Percentiles rank a stretch among this genome's conserved stretches.
These are phyloP conservation scores for Entrophospora sp. DNA, from an alignment of 192 early-diverging fungal genomes.

Conservation along the genomic window DNA sequence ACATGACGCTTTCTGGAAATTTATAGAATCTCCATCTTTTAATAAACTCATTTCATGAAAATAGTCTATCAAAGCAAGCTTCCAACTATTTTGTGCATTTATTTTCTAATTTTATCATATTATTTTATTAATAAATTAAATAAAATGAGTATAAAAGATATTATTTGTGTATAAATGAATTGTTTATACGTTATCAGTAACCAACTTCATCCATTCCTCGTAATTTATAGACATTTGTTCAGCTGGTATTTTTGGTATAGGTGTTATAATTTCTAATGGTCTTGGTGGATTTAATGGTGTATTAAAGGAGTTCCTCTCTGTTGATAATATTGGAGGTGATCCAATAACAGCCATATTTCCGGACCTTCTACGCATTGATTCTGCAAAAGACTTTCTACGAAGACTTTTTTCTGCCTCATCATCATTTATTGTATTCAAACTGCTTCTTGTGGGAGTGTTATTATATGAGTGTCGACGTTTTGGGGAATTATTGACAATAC, in stretches of 20 bases:
- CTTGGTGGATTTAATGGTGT: background rate
- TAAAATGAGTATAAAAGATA: no score
- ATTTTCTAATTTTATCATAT: constrained; percentile 79
- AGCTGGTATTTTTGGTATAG: constrained; percentile 21
- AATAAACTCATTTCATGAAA: constrained; percentile 93
- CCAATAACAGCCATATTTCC: background rate
- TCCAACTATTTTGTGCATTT: constrained; percentile 90
- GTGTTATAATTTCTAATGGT: constrained; percentile 7
- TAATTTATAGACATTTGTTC: constrained; percentile 44
- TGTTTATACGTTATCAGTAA: constrained; percentile 77
- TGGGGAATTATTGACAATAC: no score
- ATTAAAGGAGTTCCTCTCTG: no score
- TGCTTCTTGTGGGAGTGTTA: no score
- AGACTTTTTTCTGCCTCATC: background rate
- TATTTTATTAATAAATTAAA: background rate
- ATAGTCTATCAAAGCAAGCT: constrained; percentile 95
- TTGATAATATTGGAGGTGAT: no score
- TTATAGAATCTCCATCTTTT: constrained; percentile 93
- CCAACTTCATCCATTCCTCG: constrained; percentile 98
- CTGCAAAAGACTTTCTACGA: background rate
- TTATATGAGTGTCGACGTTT: no score
- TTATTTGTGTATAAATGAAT: no score
- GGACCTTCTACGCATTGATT: background rate
- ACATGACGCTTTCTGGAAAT: constrained; percentile 96
- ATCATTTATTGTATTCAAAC: no score